Evolutionary conservation across 495 filamentous ascomycete genomes (phyloP).

Genomic region (Darksidea phi): DNA sequence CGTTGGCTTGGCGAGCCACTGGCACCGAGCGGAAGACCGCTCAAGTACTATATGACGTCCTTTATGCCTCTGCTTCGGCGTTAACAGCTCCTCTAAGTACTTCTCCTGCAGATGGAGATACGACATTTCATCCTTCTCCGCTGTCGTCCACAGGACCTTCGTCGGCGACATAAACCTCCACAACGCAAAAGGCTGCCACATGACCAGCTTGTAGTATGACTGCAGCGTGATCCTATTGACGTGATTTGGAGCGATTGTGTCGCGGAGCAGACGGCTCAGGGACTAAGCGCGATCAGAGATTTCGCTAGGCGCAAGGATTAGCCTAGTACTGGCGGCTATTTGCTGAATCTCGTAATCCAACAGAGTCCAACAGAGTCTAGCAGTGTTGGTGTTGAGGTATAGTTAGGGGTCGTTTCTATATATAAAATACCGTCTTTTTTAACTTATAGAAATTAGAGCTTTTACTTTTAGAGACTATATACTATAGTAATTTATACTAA

Average conservation of each 20-base stretch:
- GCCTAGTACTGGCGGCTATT: too few relatives aligned
- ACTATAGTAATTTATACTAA: too few relatives aligned
- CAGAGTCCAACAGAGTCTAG: too few relatives aligned
- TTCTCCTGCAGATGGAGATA: background rate
- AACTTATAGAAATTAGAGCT: too few relatives aligned
- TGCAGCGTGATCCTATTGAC: conserved; percentile 2
- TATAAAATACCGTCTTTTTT: too few relatives aligned
- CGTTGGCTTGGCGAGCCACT: conserved; percentile 43
- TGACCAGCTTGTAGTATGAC: conserved; percentile 3
- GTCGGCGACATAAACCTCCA: background rate
- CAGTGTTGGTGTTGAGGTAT: too few relatives aligned
- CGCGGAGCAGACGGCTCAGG: too few relatives aligned
- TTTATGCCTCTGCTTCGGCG: conserved; percentile 33
- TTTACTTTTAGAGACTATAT: too few relatives aligned
- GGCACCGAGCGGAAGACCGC: conserved; percentile 40
- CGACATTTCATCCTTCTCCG: background rate
- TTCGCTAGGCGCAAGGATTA: too few relatives aligned
- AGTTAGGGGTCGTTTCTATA: too few relatives aligned
- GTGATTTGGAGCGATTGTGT: background rate
- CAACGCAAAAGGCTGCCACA: conserved; percentile 2
- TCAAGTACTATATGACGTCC: conserved; percentile 44
- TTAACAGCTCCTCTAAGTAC: background rate
- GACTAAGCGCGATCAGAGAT: too few relatives aligned
- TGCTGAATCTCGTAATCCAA: too few relatives aligned
- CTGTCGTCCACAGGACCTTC: background rate